phyloP scores from a whole-genome alignment of 768 basidiomycete genomes.

The Suillus americanus region DNA sequence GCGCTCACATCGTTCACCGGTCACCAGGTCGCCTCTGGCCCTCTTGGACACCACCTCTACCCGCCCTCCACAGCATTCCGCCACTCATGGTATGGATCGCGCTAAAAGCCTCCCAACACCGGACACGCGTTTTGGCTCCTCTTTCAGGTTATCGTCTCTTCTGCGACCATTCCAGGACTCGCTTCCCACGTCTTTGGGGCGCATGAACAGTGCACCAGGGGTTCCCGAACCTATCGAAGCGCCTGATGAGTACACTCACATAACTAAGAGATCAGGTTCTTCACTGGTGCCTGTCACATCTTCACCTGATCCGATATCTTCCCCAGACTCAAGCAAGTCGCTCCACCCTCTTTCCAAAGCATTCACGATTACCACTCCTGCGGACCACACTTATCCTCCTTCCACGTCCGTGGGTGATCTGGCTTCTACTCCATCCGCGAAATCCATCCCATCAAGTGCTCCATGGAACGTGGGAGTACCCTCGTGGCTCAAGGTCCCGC shows the following conservation, averaged over 20 bases:
- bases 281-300: slow-evolving; percentile 60
- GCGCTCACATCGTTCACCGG: slow-evolving; percentile 46
- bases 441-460: slow-evolving; percentile 37
- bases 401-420: slow-evolving; percentile 55
- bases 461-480: slow-evolving; percentile 69
- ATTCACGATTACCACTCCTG: slow-evolving; percentile 25
- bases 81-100: slow-evolving; percentile 38
- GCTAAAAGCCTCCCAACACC: slow-evolving; percentile 36
- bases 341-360: slow-evolving; percentile 17
- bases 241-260: slow-evolving; percentile 70
- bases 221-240: slow-evolving; percentile 35
- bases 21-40: slow-evolving; percentile 20
- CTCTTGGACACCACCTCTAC: slow-evolving; percentile 63
- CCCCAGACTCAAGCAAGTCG: slow-evolving; percentile 10
- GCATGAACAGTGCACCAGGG: slow-evolving; percentile 24
- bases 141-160: slow-evolving; percentile 64
- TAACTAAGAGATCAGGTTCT: slow-evolving; percentile 53
- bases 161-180: slow-evolving; percentile 69
- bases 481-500: slow-evolving; percentile 62
- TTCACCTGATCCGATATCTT: slow-evolving; percentile 28
- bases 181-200: slow-evolving; percentile 37
- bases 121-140: slow-evolving; percentile 37
- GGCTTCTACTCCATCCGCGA: slow-evolving; percentile 38
- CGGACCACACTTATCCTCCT: slow-evolving; percentile 81
- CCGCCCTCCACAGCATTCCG: slow-evolving; percentile 29